Base-by-base conservation (phyloP, 2,329 filamentous ascomycete species). In the Tolypocladium album region DNA sequence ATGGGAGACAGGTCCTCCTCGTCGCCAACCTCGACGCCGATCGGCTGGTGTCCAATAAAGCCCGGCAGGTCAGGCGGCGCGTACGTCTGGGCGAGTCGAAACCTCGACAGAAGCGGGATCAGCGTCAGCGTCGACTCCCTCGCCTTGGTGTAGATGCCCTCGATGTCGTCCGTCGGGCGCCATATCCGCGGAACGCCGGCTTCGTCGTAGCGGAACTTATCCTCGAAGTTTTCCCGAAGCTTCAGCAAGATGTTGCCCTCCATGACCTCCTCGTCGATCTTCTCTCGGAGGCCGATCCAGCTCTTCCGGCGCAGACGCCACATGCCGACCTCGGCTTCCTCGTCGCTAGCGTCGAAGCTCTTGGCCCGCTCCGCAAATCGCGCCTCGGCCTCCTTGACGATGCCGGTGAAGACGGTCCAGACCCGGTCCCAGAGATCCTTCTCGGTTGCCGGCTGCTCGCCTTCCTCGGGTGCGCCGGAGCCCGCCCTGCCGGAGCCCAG, bases 141-240 rank as follows among this genome's bases (percentile, higher is more conserved):
- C 4, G 94, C 93, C 64, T 87, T 88, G 42, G 92, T 97, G 75
- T 97, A 99, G 50, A 95, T 79, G 55, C 93, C 92, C 77, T 99
- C 94, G 62, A 99, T 99, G 70, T 99, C 94, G 71, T 99, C 94
- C 1, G 88, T 92, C 1, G 94, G 94, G 31, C 92, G 87, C 94
- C 94, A 99, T 74, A 99, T 96, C 61, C 94, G 84, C 6, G 94
- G 94, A 5, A 99, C 94, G 34, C 94, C 94, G 8, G 87, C 86
- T 61, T 97, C 92, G 68, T 99, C 94, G 69, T 99, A 99, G 64
- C 94, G 88, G 83, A 99, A 99, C 75, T 96, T 97, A 78, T 99
- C 94, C 75, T 99, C 94, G 66, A 99, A 99, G 77, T 97, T 97
- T 74, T 99, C 94, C 42, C 94, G 86, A 58, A 99, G 84, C 79